phyloP scores from a whole-genome alignment of 495 filamentous ascomycete genomes.

The Diplogelasinospora grovesii region DNA sequence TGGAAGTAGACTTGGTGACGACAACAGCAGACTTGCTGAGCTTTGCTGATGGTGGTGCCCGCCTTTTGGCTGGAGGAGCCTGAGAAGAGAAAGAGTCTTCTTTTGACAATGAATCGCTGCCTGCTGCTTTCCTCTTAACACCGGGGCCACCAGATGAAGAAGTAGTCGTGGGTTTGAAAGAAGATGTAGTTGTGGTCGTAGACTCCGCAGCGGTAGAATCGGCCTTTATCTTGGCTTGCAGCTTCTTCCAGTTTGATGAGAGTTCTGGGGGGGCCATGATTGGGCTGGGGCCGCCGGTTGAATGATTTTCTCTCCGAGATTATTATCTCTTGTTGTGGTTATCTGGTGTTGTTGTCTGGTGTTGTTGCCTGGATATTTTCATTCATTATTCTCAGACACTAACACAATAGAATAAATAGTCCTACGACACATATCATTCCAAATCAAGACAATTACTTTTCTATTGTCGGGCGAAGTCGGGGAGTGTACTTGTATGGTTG shows the following conservation, averaged over 20 bases:
- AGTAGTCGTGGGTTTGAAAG: too few species aligned
- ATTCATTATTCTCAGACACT: too few species aligned
- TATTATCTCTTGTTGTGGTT: neutral
- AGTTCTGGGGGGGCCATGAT: conserved; percentile 34
- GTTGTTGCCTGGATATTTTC: too few species aligned
- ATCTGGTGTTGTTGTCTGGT: neutral
- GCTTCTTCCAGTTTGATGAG: conserved; percentile 68
- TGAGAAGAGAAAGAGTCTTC: neutral
- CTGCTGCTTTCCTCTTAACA: conserved; percentile 2
- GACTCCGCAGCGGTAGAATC: conserved; percentile 38
- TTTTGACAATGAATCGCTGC: too few species aligned
- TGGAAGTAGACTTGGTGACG: too few species aligned
- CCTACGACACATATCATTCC: neutral
- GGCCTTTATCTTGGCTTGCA: conserved; percentile 58
- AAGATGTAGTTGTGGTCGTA: conserved; percentile 18
- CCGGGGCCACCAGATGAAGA: conserved; percentile 16
- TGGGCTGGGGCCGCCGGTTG: neutral
- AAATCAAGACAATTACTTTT: neutral
- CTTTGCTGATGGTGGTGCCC: neutral
- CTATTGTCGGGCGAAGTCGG: too few species aligned
- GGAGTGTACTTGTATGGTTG: too few species aligned
- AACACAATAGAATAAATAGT: too few species aligned
- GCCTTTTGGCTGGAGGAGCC: neutral
- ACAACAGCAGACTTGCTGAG: neutral
- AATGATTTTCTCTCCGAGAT: too few species aligned